phyloP scores from a whole-genome alignment of 495 filamentous ascomycete species.

The Trypethelium eluteriae region DNA sequence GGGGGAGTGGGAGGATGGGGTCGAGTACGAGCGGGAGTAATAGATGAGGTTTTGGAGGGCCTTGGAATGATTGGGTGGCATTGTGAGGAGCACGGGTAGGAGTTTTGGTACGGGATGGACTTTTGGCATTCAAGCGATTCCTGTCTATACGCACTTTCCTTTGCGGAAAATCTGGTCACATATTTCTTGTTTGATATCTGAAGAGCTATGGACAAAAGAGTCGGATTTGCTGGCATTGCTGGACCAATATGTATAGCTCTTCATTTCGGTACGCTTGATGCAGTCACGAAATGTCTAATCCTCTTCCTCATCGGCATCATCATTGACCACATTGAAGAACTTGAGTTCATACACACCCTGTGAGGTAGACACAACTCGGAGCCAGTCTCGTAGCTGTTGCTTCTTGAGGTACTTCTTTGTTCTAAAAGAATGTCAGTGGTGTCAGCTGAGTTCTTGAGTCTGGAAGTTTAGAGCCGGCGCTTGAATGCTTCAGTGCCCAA shows the following conservation, averaged over 20 bases:
- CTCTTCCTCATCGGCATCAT: conserved; percentile 93
- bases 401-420: conserved; percentile 99
- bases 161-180: not conserved
- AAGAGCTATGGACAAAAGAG: not conserved
- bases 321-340: conserved; percentile 99
- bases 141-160: not conserved
- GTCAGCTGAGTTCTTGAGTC: not conserved
- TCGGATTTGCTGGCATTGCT: not conserved
- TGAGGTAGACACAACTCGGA: conserved; percentile 93
- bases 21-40: conserved; percentile 1
- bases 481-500: not conserved
- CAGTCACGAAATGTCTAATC: conserved; percentile 55
- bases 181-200: not conserved
- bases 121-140: not conserved
- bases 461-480: not conserved
- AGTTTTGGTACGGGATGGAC: not conserved
- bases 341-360: conserved; percentile 97
- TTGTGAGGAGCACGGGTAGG: not conserved
- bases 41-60: not conserved
- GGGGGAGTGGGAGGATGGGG: not conserved
- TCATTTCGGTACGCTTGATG: not conserved
- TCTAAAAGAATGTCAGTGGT: conserved; percentile 39
- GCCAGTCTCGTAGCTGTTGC: conserved; percentile 99
- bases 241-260: not conserved
- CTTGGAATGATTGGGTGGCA: not conserved